Percentiles rank a stretch among this genome's conserved stretches.
phyloP scores from a whole-genome alignment of 75 land plant species.

The Pinus taeda region DNA sequence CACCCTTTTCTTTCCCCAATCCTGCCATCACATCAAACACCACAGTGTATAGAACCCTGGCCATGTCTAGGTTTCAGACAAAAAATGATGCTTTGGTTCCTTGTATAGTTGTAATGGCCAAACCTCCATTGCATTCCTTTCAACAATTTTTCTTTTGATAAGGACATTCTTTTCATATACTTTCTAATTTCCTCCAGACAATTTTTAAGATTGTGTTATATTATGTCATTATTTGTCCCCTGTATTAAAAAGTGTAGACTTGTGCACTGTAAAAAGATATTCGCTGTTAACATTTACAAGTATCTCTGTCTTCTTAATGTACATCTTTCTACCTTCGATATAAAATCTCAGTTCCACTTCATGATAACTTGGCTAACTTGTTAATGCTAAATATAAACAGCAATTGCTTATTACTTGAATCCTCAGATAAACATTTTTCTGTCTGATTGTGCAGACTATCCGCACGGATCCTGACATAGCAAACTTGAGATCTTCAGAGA shows the following conservation, averaged over 20 bases:
- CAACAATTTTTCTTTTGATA: neutral
- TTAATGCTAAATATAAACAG: slow-evolving; percentile 7
- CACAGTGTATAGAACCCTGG: neutral
- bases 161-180: no score
- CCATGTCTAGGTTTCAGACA: neutral
- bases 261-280: neutral
- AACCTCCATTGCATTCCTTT: neutral
- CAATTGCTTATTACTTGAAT: neutral
- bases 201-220: neutral
- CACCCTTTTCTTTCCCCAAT: neutral
- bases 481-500: slow-evolving; percentile 58
- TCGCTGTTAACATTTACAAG: no score
- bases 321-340: neutral
- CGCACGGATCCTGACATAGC: slow-evolving; percentile 89
- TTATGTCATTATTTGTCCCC: neutral
- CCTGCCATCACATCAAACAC: neutral
- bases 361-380: neutral
- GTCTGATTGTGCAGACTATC: slow-evolving; percentile 48
- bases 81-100: neutral
- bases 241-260: neutral
- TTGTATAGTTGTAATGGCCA: neutral
- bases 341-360: neutral
- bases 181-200: no score
- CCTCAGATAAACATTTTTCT: no score
- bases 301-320: neutral